Percentiles rank a stretch among this genome's conserved stretches.
Evolutionary conservation across 176 grass and related monocot species (phyloP).

Genomic region (Pontederia crassipes): DNA sequence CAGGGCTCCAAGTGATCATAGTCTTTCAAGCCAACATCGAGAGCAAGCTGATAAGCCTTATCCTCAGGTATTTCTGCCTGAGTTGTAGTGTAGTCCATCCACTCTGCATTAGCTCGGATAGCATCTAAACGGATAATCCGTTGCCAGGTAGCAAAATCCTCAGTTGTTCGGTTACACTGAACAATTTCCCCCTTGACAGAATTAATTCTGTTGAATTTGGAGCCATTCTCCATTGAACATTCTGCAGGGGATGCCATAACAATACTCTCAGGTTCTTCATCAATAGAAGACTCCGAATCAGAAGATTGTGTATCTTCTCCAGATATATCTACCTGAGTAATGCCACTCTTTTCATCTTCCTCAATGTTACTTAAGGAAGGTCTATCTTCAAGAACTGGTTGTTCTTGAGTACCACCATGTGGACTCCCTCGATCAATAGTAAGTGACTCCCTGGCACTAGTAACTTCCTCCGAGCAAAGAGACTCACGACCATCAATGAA

Average conservation of each 20-base stretch:
- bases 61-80: slow-evolving; percentile 56
- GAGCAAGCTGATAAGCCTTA: slow-evolving; percentile 57
- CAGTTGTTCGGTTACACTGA: slow-evolving; percentile 22
- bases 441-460: slow-evolving; percentile 13
- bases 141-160: slow-evolving; percentile 90
- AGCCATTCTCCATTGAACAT: slow-evolving; percentile 29
- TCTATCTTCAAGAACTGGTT: slow-evolving; percentile 15
- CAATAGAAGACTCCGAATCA: slow-evolving; percentile 28
- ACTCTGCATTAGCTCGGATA: slow-evolving; percentile 78
- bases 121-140: slow-evolving; percentile 88
- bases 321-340: slow-evolving; percentile 51
- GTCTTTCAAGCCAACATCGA: slow-evolving; percentile 65
- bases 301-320: slow-evolving; percentile 19
- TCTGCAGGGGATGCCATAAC: slow-evolving; percentile 21
- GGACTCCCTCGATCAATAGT: slow-evolving; percentile 39
- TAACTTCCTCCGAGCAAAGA: slow-evolving; percentile 44
- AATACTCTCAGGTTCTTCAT: slow-evolving; percentile 44
- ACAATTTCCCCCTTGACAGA: slow-evolving; percentile 1
- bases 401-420: slow-evolving; percentile 37
- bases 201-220: slow-evolving; percentile 28
- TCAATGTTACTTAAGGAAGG: slow-evolving; percentile 23
- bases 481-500: slow-evolving; percentile 52
- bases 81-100: slow-evolving; percentile 50
- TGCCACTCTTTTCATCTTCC: slow-evolving; percentile 37
- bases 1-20: slow-evolving; percentile 84